phyloP scores from a whole-genome alignment of 169 alveolate species.

The Perkinsus chesapeaki region DNA sequence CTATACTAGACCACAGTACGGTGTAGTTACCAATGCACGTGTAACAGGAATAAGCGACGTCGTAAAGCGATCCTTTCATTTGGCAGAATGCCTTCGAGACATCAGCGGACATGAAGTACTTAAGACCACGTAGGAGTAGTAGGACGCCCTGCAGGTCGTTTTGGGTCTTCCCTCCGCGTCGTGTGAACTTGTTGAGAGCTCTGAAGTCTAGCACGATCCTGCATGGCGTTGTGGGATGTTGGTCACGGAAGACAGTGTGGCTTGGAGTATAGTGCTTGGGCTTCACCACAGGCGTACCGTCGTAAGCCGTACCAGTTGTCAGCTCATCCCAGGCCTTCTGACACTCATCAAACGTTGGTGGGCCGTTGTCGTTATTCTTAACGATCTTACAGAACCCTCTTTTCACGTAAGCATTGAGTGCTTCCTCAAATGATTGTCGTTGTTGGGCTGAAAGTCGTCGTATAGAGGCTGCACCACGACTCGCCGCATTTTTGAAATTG shows the following conservation, averaged over 20 bases:
- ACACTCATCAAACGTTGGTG: not conserved
- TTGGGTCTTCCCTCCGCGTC: not conserved
- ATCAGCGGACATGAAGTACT: not conserved
- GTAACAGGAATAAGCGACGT: not conserved
- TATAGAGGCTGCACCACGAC: not conserved
- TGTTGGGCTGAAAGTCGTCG: not conserved
- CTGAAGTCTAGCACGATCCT: not conserved
- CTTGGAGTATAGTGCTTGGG: not conserved
- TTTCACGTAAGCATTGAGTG: not conserved
- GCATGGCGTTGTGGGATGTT: not conserved
- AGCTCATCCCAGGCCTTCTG: not conserved
- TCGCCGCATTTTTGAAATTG: not conserved
- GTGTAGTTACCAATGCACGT: not conserved
- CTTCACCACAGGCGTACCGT: not conserved
- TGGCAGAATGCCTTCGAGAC: not conserved
- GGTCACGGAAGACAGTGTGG: not conserved
- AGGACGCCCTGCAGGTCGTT: not conserved
- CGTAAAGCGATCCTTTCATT: not conserved
- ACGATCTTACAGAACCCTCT: not conserved
- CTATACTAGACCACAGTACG: not conserved
- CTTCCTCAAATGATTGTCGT: not conserved
- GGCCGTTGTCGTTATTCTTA: not conserved
- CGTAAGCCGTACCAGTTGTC: not conserved
- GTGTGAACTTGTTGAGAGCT: not conserved
- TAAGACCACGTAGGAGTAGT: not conserved